These are phyloP conservation scores for Plectosphaerella cucumerina DNA, from an alignment of 2,329 filamentous ascomycete genomes.

Conservation along the genomic window DNA sequence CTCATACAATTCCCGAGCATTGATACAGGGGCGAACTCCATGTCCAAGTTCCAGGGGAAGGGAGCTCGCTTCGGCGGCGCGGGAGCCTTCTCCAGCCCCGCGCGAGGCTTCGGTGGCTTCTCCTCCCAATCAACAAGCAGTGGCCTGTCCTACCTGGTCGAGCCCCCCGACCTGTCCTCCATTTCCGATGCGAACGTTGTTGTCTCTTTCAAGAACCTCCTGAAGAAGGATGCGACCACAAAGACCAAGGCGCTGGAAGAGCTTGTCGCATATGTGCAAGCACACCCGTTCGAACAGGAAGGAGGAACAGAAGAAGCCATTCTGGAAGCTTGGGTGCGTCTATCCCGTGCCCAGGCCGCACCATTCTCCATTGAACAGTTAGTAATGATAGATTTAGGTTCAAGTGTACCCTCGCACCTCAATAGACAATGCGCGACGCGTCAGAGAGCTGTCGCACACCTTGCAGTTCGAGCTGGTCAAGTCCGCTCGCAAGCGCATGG, in stretches of 20 bases:
- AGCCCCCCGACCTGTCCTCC: constrained; percentile 73
- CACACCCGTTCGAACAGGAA: constrained; percentile 46
- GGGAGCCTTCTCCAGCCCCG: constrained; percentile 7
- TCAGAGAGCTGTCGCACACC: constrained; percentile 79
- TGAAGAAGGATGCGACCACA: constrained; percentile 90
- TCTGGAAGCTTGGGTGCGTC: constrained; percentile 81
- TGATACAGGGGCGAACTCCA: background rate
- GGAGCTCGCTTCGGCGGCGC: constrained; percentile 8
- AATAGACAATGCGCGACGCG: constrained; percentile 82
- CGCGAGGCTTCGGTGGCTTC: constrained; percentile 34
- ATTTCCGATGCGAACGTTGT: constrained; percentile 79
- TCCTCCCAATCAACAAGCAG: constrained; percentile 34
- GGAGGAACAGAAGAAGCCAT: constrained; percentile 73
- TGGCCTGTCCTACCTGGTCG: constrained; percentile 78
- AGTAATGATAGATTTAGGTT: constrained; percentile 52
- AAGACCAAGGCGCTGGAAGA: constrained; percentile 90
- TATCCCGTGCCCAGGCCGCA: constrained; percentile 8
- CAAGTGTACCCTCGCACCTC: constrained; percentile 84
- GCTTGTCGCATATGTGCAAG: constrained; percentile 60
- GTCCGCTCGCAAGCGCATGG: constrained; percentile 75
- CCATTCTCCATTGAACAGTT: constrained; percentile 17
- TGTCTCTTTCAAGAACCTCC: constrained; percentile 87
- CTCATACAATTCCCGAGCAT: background rate
- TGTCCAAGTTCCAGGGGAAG: constrained; percentile 7
- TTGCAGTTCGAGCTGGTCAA: constrained; percentile 62